These are phyloP conservation scores for Synchytrium microbalum DNA, from an alignment of 371 early-diverging fungal species.

Conservation along the genomic window DNA sequence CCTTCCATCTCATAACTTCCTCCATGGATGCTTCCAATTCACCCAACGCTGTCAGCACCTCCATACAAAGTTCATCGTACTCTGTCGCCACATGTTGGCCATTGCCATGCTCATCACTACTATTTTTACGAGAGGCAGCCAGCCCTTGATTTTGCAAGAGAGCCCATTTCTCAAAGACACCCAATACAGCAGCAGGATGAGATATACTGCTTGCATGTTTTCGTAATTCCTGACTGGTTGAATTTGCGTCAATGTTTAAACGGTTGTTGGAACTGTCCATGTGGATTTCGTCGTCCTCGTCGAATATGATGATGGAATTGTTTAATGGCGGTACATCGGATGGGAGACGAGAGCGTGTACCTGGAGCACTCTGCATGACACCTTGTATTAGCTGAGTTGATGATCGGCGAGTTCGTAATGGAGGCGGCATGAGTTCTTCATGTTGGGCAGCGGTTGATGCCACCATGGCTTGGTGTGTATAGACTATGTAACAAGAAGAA, in stretches of 20 bases:
- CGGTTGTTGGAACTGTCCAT: background rate
- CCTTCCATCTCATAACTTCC: conserved; percentile 43
- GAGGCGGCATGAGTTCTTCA: too few species aligned
- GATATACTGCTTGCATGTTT: background rate
- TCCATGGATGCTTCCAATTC: conserved; percentile 40
- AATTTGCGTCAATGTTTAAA: background rate
- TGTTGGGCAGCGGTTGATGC: too few species aligned
- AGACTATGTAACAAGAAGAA: too few species aligned
- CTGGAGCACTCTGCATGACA: too few species aligned
- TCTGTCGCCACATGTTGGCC: background rate
- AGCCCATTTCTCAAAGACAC: background rate
- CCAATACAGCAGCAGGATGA: background rate
- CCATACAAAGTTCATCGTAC: conserved; percentile 35
- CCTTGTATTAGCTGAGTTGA: too few species aligned
- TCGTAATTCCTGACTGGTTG: background rate
- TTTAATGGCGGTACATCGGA: too few species aligned
- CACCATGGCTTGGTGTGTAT: too few species aligned
- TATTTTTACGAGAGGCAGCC: background rate
- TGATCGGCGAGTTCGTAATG: too few species aligned
- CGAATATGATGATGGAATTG: too few species aligned
- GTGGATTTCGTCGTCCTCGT: background rate
- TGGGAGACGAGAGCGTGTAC: too few species aligned
- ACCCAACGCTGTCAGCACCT: conserved; percentile 29
- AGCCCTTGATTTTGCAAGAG: background rate
- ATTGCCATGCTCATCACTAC: background rate